Evolutionary conservation across 2,329 filamentous ascomycete genomes (phyloP).

Genomic region (Teratosphaeria epicoccoides): DNA sequence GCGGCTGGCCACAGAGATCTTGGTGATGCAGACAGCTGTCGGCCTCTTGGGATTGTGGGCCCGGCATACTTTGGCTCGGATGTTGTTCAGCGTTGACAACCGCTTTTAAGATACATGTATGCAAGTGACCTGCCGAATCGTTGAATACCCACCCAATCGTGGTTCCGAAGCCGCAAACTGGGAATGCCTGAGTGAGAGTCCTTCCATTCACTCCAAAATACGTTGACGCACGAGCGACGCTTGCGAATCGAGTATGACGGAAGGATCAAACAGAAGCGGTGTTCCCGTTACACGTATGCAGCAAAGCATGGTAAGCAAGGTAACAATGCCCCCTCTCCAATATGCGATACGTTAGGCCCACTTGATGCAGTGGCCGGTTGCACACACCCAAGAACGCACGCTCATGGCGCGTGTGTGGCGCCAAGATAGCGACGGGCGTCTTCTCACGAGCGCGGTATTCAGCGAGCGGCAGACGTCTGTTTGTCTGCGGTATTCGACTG

Average conservation of each 20-base stretch:
- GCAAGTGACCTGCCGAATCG: not conserved
- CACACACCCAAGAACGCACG: not conserved
- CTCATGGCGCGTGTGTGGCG: not conserved
- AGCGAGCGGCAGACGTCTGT: not conserved
- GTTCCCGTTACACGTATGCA: not conserved
- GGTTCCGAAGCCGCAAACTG: not conserved
- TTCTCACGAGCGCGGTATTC: not conserved
- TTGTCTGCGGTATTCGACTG: not conserved
- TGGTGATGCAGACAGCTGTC: conserved; percentile 63
- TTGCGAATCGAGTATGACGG: not conserved
- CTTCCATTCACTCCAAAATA: too few relatives aligned
- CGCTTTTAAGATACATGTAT: conserved; percentile 11
- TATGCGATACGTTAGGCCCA: not conserved
- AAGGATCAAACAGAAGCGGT: not conserved
- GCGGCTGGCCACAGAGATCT: conserved; percentile 65
- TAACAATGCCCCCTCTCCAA: not conserved
- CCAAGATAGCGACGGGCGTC: not conserved
- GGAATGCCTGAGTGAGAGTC: not conserved
- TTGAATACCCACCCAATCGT: not conserved
- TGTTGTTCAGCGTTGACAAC: conserved; percentile 89
- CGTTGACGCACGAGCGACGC: too few relatives aligned
- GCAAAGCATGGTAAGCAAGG: not conserved
- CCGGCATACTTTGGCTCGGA: conserved; percentile 71
- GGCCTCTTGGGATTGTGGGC: conserved; percentile 78
- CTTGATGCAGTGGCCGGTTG: not conserved